These are phyloP conservation scores for Lepidium africanum DNA, from an alignment of 345 rosid genomes.

Conservation along the genomic window DNA sequence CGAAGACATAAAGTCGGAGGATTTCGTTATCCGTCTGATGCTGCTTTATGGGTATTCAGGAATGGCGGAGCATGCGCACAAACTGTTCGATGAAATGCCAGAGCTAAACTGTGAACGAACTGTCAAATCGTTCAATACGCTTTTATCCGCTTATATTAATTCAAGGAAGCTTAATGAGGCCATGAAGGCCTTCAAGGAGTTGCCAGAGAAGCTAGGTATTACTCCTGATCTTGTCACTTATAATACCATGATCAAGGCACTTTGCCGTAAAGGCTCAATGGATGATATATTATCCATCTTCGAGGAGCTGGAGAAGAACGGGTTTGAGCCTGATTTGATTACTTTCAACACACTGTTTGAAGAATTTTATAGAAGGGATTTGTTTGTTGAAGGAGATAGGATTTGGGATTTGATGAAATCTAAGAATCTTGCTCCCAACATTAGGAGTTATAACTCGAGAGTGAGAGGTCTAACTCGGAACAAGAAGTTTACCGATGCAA, in stretches of 20 bases:
- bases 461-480: constrained; percentile 41
- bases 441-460: constrained; percentile 52
- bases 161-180: constrained; percentile 41
- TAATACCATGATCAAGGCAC: constrained; percentile 51
- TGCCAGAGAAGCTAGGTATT: constrained; percentile 45
- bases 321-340: constrained; percentile 40
- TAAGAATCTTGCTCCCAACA: constrained; percentile 43
- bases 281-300: constrained; percentile 35
- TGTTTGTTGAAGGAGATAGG: constrained; percentile 49
- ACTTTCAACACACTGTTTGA: constrained; percentile 56
- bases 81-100: constrained; percentile 86
- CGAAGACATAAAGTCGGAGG: constrained; percentile 49
- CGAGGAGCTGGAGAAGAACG: constrained; percentile 51
- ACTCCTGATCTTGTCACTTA: constrained; percentile 46
- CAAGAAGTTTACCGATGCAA: constrained; percentile 42
- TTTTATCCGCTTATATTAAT: constrained; percentile 46
- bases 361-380: constrained; percentile 41
- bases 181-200: constrained; percentile 31
- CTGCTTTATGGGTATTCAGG: constrained; percentile 44
- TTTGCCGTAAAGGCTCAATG: constrained; percentile 42
- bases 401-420: constrained; percentile 55
- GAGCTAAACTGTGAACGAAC: constrained; percentile 47
- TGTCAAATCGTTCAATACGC: constrained; percentile 52
- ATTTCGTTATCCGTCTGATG: constrained; percentile 44
- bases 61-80: constrained; percentile 61